Percentiles rank a stretch among this genome's conserved stretches.
Conservation (phyloP, 2,329 filamentous ascomycete species). For the Ilyonectria sp. region DNA sequence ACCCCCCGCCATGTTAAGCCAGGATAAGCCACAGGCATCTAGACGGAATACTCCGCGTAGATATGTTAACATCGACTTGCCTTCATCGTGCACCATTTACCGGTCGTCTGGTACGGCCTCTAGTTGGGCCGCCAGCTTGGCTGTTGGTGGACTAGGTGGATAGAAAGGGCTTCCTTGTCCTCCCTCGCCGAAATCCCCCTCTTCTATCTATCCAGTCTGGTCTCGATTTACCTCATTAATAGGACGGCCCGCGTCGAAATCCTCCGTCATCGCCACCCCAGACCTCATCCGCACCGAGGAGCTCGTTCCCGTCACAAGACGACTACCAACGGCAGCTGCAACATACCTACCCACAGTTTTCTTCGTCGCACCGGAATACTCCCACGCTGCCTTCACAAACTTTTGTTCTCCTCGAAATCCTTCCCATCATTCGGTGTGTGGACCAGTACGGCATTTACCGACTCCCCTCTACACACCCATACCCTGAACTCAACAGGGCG, state of each 20-base stretch:
- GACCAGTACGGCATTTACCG: not conserved
- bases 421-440: not conserved
- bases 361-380: not conserved
- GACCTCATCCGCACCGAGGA: not conserved
- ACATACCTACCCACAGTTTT: not conserved
- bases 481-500: not conserved
- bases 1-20: conserved; percentile 29
- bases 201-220: not conserved
- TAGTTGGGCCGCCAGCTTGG: conserved; percentile 31
- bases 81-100: conserved; percentile 33
- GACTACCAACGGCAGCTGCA: not conserved
- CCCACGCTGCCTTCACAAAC: not conserved
- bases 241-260: not conserved
- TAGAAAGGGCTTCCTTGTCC: conserved; percentile 33
- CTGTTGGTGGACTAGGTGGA: conserved; percentile 18
- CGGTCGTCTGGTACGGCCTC: conserved; percentile 35
- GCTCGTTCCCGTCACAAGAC: not conserved
- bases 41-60: conserved; percentile 18
- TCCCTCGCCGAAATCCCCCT: not conserved
- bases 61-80: conserved; percentile 29
- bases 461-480: too few species aligned
- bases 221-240: not conserved
- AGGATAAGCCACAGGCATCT: conserved; percentile 35
- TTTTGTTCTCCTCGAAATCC: not conserved
- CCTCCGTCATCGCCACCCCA: not conserved